Evolutionary conservation across 768 basidiomycete genomes (phyloP), one percentile per base, ranked within the genome.

Genomic region (Infundibulicybe gibba): DNA sequence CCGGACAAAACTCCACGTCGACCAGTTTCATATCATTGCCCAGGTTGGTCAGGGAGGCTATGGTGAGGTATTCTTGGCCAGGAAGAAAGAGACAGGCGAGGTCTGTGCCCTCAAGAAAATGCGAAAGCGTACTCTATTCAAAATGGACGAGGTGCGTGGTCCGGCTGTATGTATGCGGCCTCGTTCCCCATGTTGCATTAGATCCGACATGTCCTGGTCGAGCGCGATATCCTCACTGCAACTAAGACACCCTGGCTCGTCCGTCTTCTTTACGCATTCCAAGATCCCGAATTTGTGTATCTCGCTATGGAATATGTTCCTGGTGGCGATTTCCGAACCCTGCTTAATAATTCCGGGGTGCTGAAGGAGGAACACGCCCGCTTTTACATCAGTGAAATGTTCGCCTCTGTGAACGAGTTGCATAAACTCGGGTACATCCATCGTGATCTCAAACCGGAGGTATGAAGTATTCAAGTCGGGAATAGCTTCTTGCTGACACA

Each of bases 271-370:
- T 99, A 99, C 61, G 97, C 97, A 2, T 99, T 99, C 69, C 97
- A 99, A 66, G 95, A 99, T 59, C 72, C 81, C 0, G 76, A 87
- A 46, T 76, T 89, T 56, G 93, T 98, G 14, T 98, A 94, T 61
- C 86, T 98, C 40, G 95, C 95, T 1, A 98, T 98, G 95, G 94
- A 98, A 74, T 98, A 97, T 62, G 94, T 98, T 14, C 94, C 94
- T 1, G 97, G 97, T 16, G 97, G 97, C 41, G 97, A 99, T 62
- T 99, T 99, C 72, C 81, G 97, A 14, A 99, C 97, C 0, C 79
- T 99, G 33, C 77, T 99, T 33, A 99, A 97, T 69, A 99, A 97
- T 63, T 94, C 94, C 0, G 97, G 97, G 25, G 93, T 98, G 2
- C 76, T 99, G 49, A 95, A 97, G 63, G 94, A 98, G 62, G 93